Percentiles rank a stretch among this genome's conserved stretches.
These are phyloP conservation scores for Circinella umbellata DNA, from an alignment of 371 early-diverging fungal genomes.

Conservation along the genomic window DNA sequence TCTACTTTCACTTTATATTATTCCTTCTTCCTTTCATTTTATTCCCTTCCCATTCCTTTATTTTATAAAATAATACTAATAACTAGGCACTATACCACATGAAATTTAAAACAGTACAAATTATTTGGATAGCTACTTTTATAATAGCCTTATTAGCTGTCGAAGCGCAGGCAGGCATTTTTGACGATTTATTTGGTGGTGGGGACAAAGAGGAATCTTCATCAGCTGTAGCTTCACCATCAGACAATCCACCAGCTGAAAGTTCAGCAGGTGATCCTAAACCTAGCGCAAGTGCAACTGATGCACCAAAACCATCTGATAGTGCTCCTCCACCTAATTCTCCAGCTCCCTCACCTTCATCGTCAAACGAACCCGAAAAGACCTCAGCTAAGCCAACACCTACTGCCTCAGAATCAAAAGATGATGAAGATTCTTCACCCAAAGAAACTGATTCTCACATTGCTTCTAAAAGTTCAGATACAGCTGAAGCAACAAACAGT, in stretches of 20 bases:
- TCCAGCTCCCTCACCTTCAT: neutral
- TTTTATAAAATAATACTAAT: neutral
- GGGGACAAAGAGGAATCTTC: conserved; percentile 3
- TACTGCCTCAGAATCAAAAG: conserved; percentile 7
- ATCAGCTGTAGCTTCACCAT: conserved; percentile 5
- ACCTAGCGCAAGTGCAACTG: neutral
- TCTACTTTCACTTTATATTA: conserved; percentile 14
- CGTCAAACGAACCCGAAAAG: conserved; percentile 1
- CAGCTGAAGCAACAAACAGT: conserved; percentile 12
- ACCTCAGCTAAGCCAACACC: conserved; percentile 11
- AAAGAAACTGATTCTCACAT: conserved; percentile 8
- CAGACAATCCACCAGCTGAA: neutral
- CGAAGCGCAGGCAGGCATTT: conserved; percentile 20
- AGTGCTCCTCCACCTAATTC: conserved; percentile 1
- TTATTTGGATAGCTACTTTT: conserved; percentile 19
- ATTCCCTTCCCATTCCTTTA: conserved; percentile 14
- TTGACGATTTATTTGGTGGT: conserved; percentile 13
- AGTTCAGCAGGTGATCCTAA: neutral
- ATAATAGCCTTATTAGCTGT: conserved; percentile 16
- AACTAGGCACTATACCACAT: neutral
- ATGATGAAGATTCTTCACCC: neutral
- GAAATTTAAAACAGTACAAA: conserved; percentile 13
- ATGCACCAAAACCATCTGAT: neutral
- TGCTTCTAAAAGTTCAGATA: conserved; percentile 9
- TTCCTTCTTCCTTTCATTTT: neutral